A percentile compares a stretch with the other conserved stretches of the same genome.
These are phyloP conservation scores for Cercospora beticola DNA, from an alignment of 2,329 filamentous ascomycete species.

Conservation along the genomic window DNA sequence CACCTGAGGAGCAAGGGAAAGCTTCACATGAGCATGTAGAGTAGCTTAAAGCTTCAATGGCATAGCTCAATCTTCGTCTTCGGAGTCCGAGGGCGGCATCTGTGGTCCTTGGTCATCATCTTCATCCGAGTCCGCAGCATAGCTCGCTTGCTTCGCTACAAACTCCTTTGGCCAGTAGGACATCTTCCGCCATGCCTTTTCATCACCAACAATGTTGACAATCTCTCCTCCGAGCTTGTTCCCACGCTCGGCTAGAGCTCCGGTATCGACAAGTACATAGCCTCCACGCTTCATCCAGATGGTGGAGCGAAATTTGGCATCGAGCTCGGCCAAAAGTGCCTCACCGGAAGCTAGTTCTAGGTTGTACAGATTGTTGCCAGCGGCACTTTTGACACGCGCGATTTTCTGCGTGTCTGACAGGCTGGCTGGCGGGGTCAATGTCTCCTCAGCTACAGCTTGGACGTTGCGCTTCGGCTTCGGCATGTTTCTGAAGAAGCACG, in stretches of 20 bases:
- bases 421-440: slow-evolving; percentile 58
- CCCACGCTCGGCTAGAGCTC: slow-evolving; percentile 62
- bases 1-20: neutral
- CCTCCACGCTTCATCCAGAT: slow-evolving; percentile 91
- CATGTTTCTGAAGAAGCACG: slow-evolving; percentile 50
- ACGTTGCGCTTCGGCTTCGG: slow-evolving; percentile 73
- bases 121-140: slow-evolving; percentile 68
- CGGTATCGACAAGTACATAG: slow-evolving; percentile 78
- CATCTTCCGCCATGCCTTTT: slow-evolving; percentile 88
- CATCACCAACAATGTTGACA: slow-evolving; percentile 85
- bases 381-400: slow-evolving; percentile 74
- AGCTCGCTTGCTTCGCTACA: slow-evolving; percentile 55
- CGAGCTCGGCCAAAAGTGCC: slow-evolving; percentile 74
- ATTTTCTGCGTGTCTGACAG: slow-evolving; percentile 60
- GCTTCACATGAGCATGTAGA: slow-evolving; percentile 19
- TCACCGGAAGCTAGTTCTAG: slow-evolving; percentile 69
- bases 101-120: slow-evolving; percentile 55
- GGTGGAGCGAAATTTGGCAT: slow-evolving; percentile 80
- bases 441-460: slow-evolving; percentile 73
- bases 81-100: slow-evolving; percentile 38
- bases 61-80: slow-evolving; percentile 22
- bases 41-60: slow-evolving; percentile 8
- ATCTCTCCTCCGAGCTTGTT: slow-evolving; percentile 87
- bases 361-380: slow-evolving; percentile 86
- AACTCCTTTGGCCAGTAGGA: slow-evolving; percentile 66